Conservation (phyloP, 352 stramenopile species). For the Globisporangium perplexum region DNA sequence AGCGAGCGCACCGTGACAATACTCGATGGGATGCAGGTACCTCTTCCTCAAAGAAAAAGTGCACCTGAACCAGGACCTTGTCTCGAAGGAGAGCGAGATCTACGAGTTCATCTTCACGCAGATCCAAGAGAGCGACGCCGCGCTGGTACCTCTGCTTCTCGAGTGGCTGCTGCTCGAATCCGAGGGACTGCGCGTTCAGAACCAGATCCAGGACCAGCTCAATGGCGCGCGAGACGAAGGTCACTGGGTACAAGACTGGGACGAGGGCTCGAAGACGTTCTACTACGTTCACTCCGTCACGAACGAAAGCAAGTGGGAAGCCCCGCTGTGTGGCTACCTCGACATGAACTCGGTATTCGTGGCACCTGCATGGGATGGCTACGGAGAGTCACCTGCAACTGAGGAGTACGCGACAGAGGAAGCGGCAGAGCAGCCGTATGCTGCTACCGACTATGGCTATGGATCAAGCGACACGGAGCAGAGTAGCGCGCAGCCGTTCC, state of each 20-base stretch:
- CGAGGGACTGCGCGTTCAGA: constrained; percentile 50
- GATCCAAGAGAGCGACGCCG: constrained; percentile 47
- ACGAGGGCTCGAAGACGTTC: constrained; percentile 44
- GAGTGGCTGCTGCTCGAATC: constrained; percentile 77
- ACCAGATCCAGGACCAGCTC: constrained; percentile 61
- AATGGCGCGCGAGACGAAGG: constrained; percentile 28
- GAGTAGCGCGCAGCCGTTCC: not conserved
- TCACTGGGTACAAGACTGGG: constrained; percentile 65
- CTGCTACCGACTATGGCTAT: not conserved
- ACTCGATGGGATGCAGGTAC: constrained; percentile 28
- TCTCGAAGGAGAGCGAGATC: constrained; percentile 62
- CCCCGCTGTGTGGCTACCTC: constrained; percentile 47
- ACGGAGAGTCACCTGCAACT: not conserved
- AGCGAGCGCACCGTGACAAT: not conserved
- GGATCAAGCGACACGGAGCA: not conserved
- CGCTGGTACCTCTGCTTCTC: constrained; percentile 55
- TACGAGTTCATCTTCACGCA: constrained; percentile 54
- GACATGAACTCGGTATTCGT: constrained; percentile 60
- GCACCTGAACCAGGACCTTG: constrained; percentile 64
- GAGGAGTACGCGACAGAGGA: not conserved
- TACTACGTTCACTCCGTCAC: constrained; percentile 65
- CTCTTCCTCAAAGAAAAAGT: constrained; percentile 82
- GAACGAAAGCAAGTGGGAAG: constrained; percentile 56
- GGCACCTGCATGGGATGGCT: constrained; percentile 12
- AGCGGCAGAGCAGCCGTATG: not conserved